Conservation (phyloP, 2,329 filamentous ascomycete genomes). For the Mollisia scopiformis region DNA sequence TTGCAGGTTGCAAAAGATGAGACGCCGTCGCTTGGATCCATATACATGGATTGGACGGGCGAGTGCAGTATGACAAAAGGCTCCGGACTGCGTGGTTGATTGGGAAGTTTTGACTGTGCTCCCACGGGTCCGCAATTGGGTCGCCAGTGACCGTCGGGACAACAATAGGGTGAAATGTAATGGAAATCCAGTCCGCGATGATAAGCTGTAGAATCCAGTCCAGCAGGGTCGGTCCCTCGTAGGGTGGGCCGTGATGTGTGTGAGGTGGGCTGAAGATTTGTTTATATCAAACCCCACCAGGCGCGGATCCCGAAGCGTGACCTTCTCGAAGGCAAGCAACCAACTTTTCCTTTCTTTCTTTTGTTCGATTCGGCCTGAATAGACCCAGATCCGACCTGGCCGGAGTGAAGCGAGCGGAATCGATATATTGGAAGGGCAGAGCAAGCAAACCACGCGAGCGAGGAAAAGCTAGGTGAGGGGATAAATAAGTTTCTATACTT, state of each 20-base stretch:
- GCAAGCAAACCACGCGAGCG: conserved; percentile 16
- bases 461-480: conserved; percentile 5
- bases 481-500: conserved; percentile 4
- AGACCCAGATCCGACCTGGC: not conserved
- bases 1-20: conserved; percentile 25
- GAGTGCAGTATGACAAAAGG: conserved; percentile 25
- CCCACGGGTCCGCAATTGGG: conserved; percentile 11
- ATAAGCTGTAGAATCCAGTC: conserved; percentile 7
- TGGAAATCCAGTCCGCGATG: conserved; percentile 8
- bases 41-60: conserved; percentile 30
- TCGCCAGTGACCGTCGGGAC: conserved; percentile 5
- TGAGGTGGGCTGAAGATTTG: conserved; percentile 17
- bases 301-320: not conserved
- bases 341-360: no score
- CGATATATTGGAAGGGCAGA: not conserved
- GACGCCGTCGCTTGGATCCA: conserved; percentile 30
- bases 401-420: not conserved
- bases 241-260: conserved; percentile 6
- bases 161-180: conserved; percentile 8
- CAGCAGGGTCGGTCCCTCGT: conserved; percentile 13
- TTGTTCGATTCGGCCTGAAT: conserved; percentile 7
- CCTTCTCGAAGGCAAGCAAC: conserved; percentile 4
- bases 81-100: conserved; percentile 22
- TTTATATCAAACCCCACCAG: conserved; percentile 26
- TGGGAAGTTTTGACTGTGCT: conserved; percentile 6